Percentiles rank a stretch among this genome's conserved stretches.
These are phyloP conservation scores for Hypoxylon trugodes DNA, from an alignment of 495 filamentous ascomycete genomes.

Conservation along the genomic window DNA sequence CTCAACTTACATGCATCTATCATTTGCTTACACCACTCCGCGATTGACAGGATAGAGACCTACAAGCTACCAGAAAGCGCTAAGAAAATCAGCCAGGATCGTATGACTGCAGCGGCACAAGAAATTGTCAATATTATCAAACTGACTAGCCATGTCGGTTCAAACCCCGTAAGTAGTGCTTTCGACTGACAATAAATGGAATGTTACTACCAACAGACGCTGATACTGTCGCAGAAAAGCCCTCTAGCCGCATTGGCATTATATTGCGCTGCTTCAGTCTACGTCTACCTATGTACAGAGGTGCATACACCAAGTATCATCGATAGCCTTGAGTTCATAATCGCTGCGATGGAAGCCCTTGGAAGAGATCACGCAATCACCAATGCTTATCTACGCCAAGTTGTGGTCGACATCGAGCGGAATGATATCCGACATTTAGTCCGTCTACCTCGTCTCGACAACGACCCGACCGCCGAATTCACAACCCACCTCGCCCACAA, in stretches of 20 bases:
- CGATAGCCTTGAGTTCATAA: constrained; percentile 51
- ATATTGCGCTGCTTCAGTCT: constrained; percentile 54
- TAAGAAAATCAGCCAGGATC: constrained; percentile 44
- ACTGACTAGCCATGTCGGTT: constrained; percentile 42
- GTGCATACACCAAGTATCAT: constrained; percentile 40
- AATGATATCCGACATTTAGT: constrained; percentile 43
- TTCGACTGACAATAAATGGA: background rate
- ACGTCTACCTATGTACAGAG: constrained; percentile 44
- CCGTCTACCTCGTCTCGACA: constrained; percentile 19
- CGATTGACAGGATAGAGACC: constrained; percentile 52
- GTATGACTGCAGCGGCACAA: constrained; percentile 48
- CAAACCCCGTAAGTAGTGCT: constrained; percentile 36
- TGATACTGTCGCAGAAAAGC: constrained; percentile 41
- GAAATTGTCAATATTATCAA: constrained; percentile 57
- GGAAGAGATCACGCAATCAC: constrained; percentile 50
- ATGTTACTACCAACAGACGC: background rate
- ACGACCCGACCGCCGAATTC: constrained; percentile 21
- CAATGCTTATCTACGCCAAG: constrained; percentile 51
- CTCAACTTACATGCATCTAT: constrained; percentile 55
- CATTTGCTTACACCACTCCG: constrained; percentile 55
- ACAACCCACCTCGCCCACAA: constrained; percentile 34
- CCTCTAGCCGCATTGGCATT: constrained; percentile 52
- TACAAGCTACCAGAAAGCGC: constrained; percentile 44
- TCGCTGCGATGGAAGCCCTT: constrained; percentile 50
- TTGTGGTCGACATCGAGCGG: constrained; percentile 49